phyloP scores from a whole-genome alignment of 2,329 filamentous ascomycete species.

The Blumeriella jaapii region DNA sequence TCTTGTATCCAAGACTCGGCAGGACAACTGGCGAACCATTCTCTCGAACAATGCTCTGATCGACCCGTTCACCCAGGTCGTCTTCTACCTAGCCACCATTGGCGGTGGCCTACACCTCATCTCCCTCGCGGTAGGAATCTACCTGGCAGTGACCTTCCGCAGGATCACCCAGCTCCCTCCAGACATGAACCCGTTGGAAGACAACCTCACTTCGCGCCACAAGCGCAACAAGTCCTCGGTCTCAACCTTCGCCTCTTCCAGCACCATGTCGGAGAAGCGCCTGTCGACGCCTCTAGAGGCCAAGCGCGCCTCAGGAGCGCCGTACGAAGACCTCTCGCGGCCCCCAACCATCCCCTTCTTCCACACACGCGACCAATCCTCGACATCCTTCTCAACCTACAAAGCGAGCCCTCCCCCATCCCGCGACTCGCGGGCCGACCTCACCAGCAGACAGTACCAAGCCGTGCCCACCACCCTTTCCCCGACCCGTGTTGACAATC shows the following conservation, averaged over 20 bases:
- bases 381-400: conserved; percentile 42
- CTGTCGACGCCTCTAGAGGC: conserved; percentile 36
- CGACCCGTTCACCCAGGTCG: conserved; percentile 49
- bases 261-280: conserved; percentile 46
- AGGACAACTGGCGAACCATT: conserved; percentile 52
- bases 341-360: conserved; percentile 62
- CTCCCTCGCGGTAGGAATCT: conserved; percentile 60
- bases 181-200: conserved; percentile 90
- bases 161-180: conserved; percentile 75
- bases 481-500: conserved; percentile 34
- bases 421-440: conserved; percentile 41
- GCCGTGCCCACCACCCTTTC: conserved; percentile 33
- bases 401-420: conserved; percentile 39
- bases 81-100: conserved; percentile 56
- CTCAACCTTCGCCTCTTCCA: conserved; percentile 17
- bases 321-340: conserved; percentile 35
- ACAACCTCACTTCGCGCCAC: conserved; percentile 71
- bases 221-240: conserved; percentile 56
- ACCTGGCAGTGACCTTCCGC: conserved; percentile 67
- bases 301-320: conserved; percentile 33
- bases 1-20: conserved; percentile 32
- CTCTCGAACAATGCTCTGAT: conserved; percentile 44
- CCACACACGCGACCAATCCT: conserved; percentile 59
- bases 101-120: conserved; percentile 58
- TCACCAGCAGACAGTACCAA: conserved; percentile 46